Percentiles rank a stretch among this genome's conserved stretches.
Evolutionary conservation across 108 stramenopile genomes (phyloP).

Genomic region (Schizochytrium sp.): DNA sequence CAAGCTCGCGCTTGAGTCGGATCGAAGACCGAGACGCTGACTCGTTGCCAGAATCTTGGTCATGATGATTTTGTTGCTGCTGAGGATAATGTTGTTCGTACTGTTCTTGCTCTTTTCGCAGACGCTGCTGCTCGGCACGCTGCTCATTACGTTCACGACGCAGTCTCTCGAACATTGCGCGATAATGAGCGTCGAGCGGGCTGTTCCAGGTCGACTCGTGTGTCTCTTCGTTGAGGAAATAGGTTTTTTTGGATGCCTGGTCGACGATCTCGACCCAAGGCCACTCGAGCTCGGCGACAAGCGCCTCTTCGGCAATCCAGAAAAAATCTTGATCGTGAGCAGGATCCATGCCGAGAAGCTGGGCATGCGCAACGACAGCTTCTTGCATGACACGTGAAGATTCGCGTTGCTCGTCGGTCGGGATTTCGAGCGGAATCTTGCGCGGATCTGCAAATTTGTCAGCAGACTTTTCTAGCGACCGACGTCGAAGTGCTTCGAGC

Average conservation of each 20-base stretch:
- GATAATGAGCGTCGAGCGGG: not conserved
- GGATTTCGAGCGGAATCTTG: not conserved
- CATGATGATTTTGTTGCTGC: not conserved
- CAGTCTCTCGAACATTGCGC: not conserved
- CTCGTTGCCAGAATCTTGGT: not conserved
- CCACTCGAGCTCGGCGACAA: slow-evolving; percentile 2
- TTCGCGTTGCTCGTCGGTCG: not conserved
- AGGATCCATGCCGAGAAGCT: slow-evolving; percentile 15
- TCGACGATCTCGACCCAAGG: not conserved
- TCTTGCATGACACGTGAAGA: not conserved
- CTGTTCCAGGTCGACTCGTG: not conserved
- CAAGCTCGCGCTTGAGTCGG: not conserved
- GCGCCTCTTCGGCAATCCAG: slow-evolving; percentile 17
- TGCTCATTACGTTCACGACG: not conserved
- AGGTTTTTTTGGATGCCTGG: not conserved
- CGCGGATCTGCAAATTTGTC: not conserved
- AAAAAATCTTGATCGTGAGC: not conserved
- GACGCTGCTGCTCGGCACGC: not conserved
- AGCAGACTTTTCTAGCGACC: not conserved
- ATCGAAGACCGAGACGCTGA: not conserved
- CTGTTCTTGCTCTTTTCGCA: not conserved
- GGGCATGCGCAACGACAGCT: not conserved
- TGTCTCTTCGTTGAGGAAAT: not conserved
- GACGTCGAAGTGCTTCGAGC: not conserved
- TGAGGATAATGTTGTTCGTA: not conserved